Percentiles rank a stretch among this genome's conserved stretches.
These are phyloP conservation scores for Leishmania guyanensis DNA, from an alignment of 208 protist genomes.

Conservation along the genomic window DNA sequence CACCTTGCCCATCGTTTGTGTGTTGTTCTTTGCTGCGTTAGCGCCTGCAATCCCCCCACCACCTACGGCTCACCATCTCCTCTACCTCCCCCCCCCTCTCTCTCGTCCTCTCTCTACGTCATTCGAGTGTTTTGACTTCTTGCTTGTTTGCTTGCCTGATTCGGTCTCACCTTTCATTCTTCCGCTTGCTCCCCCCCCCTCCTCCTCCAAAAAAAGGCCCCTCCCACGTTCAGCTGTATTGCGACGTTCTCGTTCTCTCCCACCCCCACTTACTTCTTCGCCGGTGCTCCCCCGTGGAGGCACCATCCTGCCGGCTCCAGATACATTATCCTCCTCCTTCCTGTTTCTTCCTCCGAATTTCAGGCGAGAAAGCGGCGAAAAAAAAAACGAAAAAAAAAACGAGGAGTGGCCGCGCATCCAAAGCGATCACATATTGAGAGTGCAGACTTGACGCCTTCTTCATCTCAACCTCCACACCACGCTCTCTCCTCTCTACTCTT, in stretches of 20 bases:
- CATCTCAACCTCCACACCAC: not conserved
- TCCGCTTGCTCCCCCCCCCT: not conserved
- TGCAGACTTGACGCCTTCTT: not conserved
- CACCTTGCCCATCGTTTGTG: not conserved
- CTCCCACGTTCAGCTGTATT: not conserved
- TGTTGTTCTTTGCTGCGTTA: not conserved
- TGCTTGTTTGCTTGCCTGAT: not conserved
- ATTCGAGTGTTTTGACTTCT: not conserved
- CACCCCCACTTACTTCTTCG: not conserved
- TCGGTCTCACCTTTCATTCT: not conserved
- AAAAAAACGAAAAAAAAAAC: too few species aligned
- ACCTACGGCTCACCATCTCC: not conserved
- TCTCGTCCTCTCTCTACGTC: not conserved
- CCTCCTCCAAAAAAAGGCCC: not conserved
- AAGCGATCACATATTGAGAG: not conserved
- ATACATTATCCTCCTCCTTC: too few species aligned
- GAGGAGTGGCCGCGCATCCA: not conserved
- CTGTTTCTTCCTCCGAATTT: too few species aligned
- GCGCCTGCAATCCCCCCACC: too few species aligned
- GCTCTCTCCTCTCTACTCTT: not conserved
- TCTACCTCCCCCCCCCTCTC: not conserved
- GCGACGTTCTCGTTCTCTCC: not conserved
- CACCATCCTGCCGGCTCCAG: too few species aligned
- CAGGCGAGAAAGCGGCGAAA: too few species aligned
- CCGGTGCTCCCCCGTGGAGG: not conserved